phyloP scores from a whole-genome alignment of 2,329 filamentous ascomycete species.

The Pestalotiopsis sp. region DNA sequence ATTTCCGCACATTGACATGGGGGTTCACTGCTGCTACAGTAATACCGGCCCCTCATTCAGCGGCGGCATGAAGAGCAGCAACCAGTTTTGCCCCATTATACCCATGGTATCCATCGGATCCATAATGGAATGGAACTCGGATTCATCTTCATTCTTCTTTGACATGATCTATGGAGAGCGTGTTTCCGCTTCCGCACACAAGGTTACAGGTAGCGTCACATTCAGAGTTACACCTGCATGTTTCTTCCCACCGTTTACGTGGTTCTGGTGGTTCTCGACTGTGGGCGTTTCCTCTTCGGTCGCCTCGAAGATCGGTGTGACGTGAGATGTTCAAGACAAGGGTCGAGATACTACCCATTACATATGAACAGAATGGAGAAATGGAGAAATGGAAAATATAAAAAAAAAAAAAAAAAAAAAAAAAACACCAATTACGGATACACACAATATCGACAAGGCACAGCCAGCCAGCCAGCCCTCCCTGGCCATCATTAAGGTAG shows the following conservation, averaged over 20 bases:
- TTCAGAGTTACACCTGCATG: neutral
- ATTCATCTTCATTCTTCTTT: neutral
- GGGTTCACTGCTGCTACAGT: neutral
- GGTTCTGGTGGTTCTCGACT: neutral
- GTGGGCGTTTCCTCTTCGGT: neutral
- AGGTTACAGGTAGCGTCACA: neutral
- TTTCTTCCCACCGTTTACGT: neutral
- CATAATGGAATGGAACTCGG: neutral
- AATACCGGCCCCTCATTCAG: too few relatives aligned
- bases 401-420: neutral
- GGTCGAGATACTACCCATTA: neutral
- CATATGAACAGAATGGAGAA: neutral
- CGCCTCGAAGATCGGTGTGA: slow-evolving; percentile 3
- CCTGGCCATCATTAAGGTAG: neutral
- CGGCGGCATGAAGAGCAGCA: neutral
- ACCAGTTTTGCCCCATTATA: neutral
- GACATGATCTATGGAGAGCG: neutral
- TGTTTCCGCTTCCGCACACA: neutral
- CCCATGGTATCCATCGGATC: neutral
- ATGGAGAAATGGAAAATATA: neutral
- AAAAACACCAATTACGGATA: neutral
- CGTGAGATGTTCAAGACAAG: neutral
- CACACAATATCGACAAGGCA: neutral
- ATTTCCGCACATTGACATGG: neutral
- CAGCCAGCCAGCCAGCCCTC: neutral